Conservation (phyloP, 2,329 filamentous ascomycete genomes). For the Aspergillus spinulosporus region DNA sequence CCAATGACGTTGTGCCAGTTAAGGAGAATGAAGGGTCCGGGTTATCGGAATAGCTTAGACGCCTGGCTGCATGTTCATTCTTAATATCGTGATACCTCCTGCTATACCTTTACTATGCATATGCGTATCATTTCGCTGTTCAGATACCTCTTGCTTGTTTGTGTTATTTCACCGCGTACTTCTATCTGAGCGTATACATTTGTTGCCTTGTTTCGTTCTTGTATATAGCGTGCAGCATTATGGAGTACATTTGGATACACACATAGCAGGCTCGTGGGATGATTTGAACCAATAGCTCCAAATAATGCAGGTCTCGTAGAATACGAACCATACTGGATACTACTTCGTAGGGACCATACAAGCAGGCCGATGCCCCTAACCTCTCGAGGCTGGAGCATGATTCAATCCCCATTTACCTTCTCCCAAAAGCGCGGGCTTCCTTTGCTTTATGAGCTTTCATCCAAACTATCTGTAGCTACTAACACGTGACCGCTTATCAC, state of each 20-base stretch:
- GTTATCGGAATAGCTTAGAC: neutral
- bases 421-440: too few species aligned
- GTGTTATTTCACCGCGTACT: neutral
- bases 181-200: neutral
- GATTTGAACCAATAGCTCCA: too few species aligned
- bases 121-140: neutral
- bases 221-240: neutral
- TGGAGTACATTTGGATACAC: neutral
- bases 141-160: neutral
- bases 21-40: conserved; percentile 13
- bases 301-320: too few species aligned
- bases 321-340: too few species aligned
- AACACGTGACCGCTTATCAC: conserved; percentile 20
- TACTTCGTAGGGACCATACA: too few species aligned
- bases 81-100: neutral
- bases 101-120: too few species aligned
- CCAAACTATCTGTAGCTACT: too few species aligned
- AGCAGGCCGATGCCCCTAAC: too few species aligned
- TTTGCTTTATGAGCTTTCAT: too few species aligned
- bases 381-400: too few species aligned
- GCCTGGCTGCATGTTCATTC: neutral
- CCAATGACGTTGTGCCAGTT: conserved; percentile 54
- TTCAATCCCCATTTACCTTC: too few species aligned
- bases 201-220: neutral
- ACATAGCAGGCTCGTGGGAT: neutral